Percentiles rank a stretch among this genome's conserved stretches.
Evolutionary conservation across 148 eudicot genomes (phyloP).

Genomic region (Persicaria tinctoria): DNA sequence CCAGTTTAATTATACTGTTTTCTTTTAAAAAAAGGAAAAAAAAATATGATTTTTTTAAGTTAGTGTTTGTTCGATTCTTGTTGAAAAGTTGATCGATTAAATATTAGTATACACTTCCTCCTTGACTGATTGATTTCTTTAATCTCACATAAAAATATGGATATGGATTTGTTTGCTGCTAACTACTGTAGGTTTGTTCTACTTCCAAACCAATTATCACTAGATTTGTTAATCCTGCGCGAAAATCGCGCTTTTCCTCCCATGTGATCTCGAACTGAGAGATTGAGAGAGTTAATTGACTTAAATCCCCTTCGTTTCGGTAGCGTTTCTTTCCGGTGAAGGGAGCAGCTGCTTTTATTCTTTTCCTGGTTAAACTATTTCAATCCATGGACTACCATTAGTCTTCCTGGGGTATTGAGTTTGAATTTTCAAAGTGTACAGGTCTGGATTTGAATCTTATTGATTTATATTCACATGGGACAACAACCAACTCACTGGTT

Average conservation of each 20-base stretch:
- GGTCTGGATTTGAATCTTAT: not conserved
- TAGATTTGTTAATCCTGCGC: not conserved
- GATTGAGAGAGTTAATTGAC: not conserved
- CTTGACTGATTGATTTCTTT: conserved; percentile 1
- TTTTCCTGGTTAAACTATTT: not conserved
- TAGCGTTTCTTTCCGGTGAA: not conserved
- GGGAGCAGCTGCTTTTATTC: not conserved
- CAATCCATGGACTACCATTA: not conserved
- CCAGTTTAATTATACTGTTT: no score
- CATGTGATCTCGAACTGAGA: not conserved
- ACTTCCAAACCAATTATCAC: not conserved
- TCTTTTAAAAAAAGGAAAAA: no score
- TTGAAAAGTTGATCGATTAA: not conserved
- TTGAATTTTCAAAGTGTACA: not conserved
- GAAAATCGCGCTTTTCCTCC: not conserved
- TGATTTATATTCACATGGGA: not conserved
- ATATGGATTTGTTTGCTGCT: not conserved
- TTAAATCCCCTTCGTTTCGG: not conserved
- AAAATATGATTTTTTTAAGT: not conserved
- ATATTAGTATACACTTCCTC: not conserved
- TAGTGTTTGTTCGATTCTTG: not conserved
- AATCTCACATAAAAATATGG: not conserved
- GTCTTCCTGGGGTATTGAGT: not conserved
- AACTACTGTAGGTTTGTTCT: not conserved
- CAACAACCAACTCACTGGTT: not conserved